These are phyloP conservation scores for Sugiyamaella pinicola DNA, from an alignment of 1,139 yeast genomes.

Conservation along the genomic window DNA sequence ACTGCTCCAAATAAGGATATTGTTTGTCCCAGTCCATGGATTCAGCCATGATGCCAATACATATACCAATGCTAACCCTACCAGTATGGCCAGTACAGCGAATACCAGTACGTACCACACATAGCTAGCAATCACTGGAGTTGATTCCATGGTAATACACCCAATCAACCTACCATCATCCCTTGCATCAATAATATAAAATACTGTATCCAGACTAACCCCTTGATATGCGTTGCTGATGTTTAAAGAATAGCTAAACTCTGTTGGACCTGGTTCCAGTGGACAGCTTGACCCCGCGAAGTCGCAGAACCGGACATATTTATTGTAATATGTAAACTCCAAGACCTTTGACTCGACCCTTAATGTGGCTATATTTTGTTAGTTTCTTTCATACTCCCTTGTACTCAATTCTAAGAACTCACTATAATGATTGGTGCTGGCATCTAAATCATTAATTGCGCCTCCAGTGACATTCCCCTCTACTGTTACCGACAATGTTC, in stretches of 20 bases:
- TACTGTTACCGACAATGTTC: slow-evolving; percentile 27
- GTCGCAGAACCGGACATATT: slow-evolving; percentile 39
- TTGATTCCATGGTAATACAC: slow-evolving; percentile 52
- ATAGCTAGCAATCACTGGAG: slow-evolving; percentile 52
- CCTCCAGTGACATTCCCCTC: slow-evolving; percentile 35
- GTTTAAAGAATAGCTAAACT: slow-evolving; percentile 34
- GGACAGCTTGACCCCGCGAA: slow-evolving; percentile 36
- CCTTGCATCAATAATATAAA: slow-evolving; percentile 43
- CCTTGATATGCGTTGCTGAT: slow-evolving; percentile 35
- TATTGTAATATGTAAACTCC: slow-evolving; percentile 27
- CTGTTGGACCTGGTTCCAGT: slow-evolving; percentile 31
- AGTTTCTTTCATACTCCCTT: no score
- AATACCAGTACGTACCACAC: slow-evolving; percentile 49
- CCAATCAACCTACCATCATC: slow-evolving; percentile 47
- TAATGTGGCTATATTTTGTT: slow-evolving; percentile 31
- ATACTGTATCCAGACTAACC: slow-evolving; percentile 38
- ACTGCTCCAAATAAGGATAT: slow-evolving; percentile 59
- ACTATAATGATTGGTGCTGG: slow-evolving; percentile 32
- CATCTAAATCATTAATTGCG: slow-evolving; percentile 33
- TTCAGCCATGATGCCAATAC: slow-evolving; percentile 47
- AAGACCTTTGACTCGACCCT: slow-evolving; percentile 32
- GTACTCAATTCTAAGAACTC: no score
- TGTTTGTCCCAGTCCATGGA: slow-evolving; percentile 63
- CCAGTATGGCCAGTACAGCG: slow-evolving; percentile 49
- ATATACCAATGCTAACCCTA: slow-evolving; percentile 50